Evolutionary conservation across 148 eudicot genomes (phyloP).

Genomic region (Chenopodium suecicum): DNA sequence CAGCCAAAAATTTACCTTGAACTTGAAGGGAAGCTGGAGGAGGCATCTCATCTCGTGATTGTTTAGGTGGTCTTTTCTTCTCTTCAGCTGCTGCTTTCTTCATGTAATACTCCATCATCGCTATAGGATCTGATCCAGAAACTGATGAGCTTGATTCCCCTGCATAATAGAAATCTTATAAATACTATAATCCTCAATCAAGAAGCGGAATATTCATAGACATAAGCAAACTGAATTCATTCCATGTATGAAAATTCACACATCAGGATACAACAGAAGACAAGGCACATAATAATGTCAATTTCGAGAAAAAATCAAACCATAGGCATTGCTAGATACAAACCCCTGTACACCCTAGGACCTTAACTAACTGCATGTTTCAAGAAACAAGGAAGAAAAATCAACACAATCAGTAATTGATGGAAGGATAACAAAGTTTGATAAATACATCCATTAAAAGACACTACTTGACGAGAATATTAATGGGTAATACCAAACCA

Average conservation of each 20-base stretch:
- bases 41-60: constrained; percentile 96
- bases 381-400: background rate
- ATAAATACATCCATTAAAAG: background rate
- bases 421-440: background rate
- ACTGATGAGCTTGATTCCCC: constrained; percentile 54
- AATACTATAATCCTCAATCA: constrained; percentile 3
- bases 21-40: constrained; percentile 94
- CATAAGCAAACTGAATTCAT: background rate
- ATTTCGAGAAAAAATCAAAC: too few relatives aligned
- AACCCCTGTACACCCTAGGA: too few relatives aligned
- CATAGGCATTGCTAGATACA: too few relatives aligned
- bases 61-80: constrained; percentile 68
- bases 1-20: constrained; percentile 48
- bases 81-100: constrained; percentile 96
- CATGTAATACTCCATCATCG: constrained; percentile 95
- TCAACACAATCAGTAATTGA: background rate
- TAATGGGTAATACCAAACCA: background rate
- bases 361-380: too few relatives aligned
- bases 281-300: background rate
- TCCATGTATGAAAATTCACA: background rate
- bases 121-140: constrained; percentile 74
- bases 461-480: background rate
- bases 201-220: background rate
- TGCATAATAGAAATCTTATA: constrained; percentile 22
- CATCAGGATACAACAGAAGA: background rate